Base-by-base conservation (phyloP, 306 rosid species). In the Castanea crenata region DNA sequence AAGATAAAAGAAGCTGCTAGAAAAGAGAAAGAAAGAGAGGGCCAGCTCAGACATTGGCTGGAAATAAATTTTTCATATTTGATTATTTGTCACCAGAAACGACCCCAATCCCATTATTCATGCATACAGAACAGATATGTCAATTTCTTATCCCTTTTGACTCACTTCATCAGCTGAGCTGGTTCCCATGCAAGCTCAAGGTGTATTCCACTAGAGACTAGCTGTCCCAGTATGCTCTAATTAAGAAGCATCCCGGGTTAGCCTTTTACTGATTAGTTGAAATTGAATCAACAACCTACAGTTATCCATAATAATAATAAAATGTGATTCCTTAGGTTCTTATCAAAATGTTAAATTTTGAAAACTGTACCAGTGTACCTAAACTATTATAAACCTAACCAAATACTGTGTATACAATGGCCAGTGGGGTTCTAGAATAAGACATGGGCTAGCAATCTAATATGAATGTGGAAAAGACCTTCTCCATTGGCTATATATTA, bases 1-100 rank as follows among this genome's bases (percentile, higher is more conserved):
- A 76, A 76, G 55, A 14, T 25, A 38, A 76, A 76, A 41, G 27
- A 64, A 57, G 51, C n/a, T 29, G 14, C 67, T 41, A 67, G 69
- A 35, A 46, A 68, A 18, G 3, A 8, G 21, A 62, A 19, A 1
- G 15, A 20, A 62, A 57, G 51, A 74, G 2, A 5, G 25, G 21
- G 68, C 69, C 58, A 78, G 75, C 75, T 69, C 71, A 69, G 38
- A 15, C 21, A 19, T 35, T 56, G 70, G 70, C 35, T 62, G 41
- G 38, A 27, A 14, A 62, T 27, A 15, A 27, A 62, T 38, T 38
- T 31, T 15, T 5, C 69, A 63, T 64, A 3, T 23, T 67, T 18
- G 35, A 41, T 0, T 64, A 3, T 23, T 67, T 34, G 35, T 57
- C 54, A 71, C 55, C 41, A 58, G 65, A 78, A 41, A 75, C 52